Evolutionary conservation across 2,329 filamentous ascomycete genomes (phyloP).

Genomic region (Curvularia lunata): DNA sequence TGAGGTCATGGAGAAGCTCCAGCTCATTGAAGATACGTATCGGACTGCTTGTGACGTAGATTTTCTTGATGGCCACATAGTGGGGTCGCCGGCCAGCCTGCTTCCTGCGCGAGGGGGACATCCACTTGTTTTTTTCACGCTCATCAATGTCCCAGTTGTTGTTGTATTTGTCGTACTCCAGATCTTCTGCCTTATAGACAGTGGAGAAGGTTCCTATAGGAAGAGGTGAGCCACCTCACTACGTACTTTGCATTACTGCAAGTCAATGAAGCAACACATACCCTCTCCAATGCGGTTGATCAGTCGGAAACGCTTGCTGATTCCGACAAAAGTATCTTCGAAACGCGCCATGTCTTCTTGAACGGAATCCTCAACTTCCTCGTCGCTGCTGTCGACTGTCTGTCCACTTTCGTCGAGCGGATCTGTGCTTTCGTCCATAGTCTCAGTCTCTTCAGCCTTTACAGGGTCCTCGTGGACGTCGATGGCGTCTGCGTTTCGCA

Average conservation of each 20-base stretch:
- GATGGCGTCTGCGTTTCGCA: slow-evolving; percentile 37
- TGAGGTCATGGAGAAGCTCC: slow-evolving; percentile 86
- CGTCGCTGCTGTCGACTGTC: slow-evolving; percentile 55
- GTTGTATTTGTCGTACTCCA: slow-evolving; percentile 80
- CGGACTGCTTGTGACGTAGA: slow-evolving; percentile 97
- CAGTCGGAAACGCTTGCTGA: slow-evolving; percentile 81
- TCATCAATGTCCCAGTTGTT: slow-evolving; percentile 85
- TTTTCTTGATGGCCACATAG: slow-evolving; percentile 98
- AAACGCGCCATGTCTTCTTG: slow-evolving; percentile 87
- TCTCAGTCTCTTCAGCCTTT: slow-evolving; percentile 48
- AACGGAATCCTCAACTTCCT: slow-evolving; percentile 71
- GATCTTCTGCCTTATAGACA: slow-evolving; percentile 96
- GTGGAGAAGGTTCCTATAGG: slow-evolving; percentile 89
- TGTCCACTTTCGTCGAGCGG: slow-evolving; percentile 58
- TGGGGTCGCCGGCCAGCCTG: slow-evolving; percentile 62
- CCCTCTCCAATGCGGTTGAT: slow-evolving; percentile 98
- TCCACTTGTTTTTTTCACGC: slow-evolving; percentile 69
- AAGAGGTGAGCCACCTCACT: slow-evolving; percentile 32
- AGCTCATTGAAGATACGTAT: slow-evolving; percentile 94
- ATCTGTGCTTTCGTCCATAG: slow-evolving; percentile 57
- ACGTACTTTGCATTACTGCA: slow-evolving; percentile 33
- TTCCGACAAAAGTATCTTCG: slow-evolving; percentile 80
- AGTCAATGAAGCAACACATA: slow-evolving; percentile 50
- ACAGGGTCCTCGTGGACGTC: slow-evolving; percentile 38
- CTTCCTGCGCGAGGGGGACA: slow-evolving; percentile 67